Percentiles rank a stretch among this genome's conserved stretches.
Conservation (phyloP, 257 asterid species). For the Penstemon davidsonii region DNA sequence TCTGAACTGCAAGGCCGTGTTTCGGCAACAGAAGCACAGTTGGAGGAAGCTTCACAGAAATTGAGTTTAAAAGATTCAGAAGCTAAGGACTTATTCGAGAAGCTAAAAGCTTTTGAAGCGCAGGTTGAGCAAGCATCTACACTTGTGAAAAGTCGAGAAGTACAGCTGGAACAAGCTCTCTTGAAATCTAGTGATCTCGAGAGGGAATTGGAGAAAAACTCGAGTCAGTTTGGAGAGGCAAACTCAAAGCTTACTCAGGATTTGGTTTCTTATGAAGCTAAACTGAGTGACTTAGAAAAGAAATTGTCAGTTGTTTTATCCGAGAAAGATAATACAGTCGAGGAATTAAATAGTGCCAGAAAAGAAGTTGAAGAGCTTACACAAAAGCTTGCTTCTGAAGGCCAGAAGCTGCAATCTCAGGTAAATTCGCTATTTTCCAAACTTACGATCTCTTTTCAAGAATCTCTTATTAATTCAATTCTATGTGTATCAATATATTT, state of each 20-base stretch:
- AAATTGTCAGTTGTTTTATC: conserved; percentile 44
- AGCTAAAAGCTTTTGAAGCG: conserved; percentile 51
- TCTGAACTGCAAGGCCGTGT: conserved; percentile 64
- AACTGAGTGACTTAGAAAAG: conserved; percentile 45
- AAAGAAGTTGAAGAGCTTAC: conserved; percentile 59
- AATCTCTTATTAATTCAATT: background rate
- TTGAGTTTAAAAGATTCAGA: conserved; percentile 62
- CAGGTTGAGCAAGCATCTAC: conserved; percentile 58
- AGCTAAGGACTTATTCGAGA: conserved; percentile 63
- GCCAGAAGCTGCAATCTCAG: conserved; percentile 77
- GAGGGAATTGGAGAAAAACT: conserved; percentile 50
- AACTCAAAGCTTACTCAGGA: conserved; percentile 64
- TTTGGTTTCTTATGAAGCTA: conserved; percentile 53
- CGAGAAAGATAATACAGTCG: conserved; percentile 48
- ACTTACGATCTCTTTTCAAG: background rate
- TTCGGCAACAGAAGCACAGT: conserved; percentile 55
- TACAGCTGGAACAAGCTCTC: conserved; percentile 57
- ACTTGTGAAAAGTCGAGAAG: conserved; percentile 45
- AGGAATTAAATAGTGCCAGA: conserved; percentile 48
- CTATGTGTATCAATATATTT: conserved; percentile 1
- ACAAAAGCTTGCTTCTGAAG: conserved; percentile 56
- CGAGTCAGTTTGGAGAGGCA: conserved; percentile 44
- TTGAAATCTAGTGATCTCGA: conserved; percentile 52
- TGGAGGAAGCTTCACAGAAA: conserved; percentile 65
- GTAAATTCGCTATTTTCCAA: conserved; percentile 34